Conservation (phyloP, 176 grass and related monocot species). For the Lolium rigidum region DNA sequence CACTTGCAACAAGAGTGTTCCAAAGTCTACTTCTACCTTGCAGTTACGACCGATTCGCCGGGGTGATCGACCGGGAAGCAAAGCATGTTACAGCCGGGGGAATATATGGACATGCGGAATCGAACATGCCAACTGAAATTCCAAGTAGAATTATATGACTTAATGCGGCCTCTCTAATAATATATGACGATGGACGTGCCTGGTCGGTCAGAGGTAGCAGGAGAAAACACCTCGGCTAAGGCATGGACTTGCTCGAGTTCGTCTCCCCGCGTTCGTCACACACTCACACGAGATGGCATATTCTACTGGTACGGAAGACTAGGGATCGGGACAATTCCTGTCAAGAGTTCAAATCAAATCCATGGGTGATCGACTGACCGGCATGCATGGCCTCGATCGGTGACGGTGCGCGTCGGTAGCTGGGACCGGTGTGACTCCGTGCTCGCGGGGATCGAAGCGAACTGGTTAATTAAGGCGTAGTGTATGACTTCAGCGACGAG, state of each 20-base stretch:
- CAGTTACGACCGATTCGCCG: neutral
- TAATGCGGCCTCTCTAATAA: too few species aligned
- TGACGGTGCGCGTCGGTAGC: neutral
- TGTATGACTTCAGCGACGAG: too few species aligned
- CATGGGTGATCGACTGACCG: neutral
- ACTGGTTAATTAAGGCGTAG: neutral
- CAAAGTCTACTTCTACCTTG: neutral
- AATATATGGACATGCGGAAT: neutral
- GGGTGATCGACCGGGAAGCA: neutral
- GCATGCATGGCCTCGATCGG: neutral
- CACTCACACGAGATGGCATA: neutral
- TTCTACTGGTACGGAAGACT: too few species aligned
- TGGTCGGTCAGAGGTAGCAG: neutral
- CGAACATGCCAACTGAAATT: slow-evolving; percentile 32
- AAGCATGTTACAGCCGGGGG: neutral
- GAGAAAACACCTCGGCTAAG: neutral
- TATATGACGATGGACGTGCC: neutral
- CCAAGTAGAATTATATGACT: too few species aligned
- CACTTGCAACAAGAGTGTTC: neutral
- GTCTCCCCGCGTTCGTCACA: neutral
- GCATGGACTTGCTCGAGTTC: slow-evolving; percentile 1
- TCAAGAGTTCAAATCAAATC: neutral
- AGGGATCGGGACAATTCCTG: too few species aligned
- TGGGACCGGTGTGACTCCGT: neutral
- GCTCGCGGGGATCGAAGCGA: neutral